These are phyloP conservation scores for Mrakia frigida DNA, from an alignment of 768 basidiomycete species.

Conservation along the genomic window DNA sequence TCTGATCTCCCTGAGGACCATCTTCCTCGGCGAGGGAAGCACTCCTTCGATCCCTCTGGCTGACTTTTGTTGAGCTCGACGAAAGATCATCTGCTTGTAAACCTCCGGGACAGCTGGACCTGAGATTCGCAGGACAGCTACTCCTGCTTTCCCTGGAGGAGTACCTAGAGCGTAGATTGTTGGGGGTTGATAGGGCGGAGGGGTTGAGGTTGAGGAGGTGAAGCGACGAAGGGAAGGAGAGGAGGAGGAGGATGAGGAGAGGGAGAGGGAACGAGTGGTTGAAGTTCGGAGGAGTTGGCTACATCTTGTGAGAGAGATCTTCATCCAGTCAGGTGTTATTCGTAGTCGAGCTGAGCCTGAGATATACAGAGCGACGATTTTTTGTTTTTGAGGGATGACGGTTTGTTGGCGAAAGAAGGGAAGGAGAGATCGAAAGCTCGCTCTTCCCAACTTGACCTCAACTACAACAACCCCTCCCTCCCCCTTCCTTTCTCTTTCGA, in stretches of 20 bases:
- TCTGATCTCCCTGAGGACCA: constrained; percentile 65
- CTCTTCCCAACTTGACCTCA: not conserved
- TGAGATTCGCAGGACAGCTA: constrained; percentile 75
- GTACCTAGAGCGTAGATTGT: constrained; percentile 83
- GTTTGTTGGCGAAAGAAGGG: not conserved
- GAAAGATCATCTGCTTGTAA: constrained; percentile 57
- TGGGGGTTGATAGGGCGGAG: constrained; percentile 2
- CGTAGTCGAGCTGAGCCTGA: too few species aligned
- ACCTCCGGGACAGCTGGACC: constrained; percentile 66
- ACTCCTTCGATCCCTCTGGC: not conserved
- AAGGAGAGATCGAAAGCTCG: not conserved
- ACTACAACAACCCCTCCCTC: not conserved
- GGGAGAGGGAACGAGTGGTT: not conserved
- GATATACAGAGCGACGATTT: too few species aligned
- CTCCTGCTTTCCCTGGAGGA: constrained; percentile 75
- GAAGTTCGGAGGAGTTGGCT: too few species aligned
- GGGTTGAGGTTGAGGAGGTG: not conserved
- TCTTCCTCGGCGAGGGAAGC: constrained; percentile 58
- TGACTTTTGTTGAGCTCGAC: not conserved
- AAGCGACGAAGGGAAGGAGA: not conserved
- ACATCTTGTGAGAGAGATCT: not conserved
- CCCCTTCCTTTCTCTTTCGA: not conserved
- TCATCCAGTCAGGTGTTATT: not conserved
- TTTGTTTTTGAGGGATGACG: not conserved
- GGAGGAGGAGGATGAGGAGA: not conserved